These are phyloP conservation scores for Dryas drummondii DNA, from an alignment of 306 rosid species.

Conservation along the genomic window DNA sequence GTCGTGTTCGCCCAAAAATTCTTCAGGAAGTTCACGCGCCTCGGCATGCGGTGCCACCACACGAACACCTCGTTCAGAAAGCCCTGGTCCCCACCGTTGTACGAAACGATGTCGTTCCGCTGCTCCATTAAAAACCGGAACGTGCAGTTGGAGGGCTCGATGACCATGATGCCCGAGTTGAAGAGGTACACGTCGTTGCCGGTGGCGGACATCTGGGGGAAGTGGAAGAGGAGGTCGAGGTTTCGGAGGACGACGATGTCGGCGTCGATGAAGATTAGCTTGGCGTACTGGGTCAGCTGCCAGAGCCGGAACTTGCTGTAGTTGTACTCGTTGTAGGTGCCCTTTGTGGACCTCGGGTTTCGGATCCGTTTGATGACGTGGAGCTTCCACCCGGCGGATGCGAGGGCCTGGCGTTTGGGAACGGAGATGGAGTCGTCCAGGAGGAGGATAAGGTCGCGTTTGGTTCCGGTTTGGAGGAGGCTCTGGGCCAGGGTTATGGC, in stretches of 20 bases:
- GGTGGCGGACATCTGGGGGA: constrained; percentile 81
- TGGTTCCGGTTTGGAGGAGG: constrained; percentile 66
- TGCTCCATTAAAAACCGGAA: constrained; percentile 54
- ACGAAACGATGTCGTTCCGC: constrained; percentile 57
- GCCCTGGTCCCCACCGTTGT: constrained; percentile 96
- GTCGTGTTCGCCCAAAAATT: constrained; percentile 90
- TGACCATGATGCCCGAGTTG: constrained; percentile 90
- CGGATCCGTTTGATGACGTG: constrained; percentile 69
- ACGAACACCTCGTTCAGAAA: constrained; percentile 86
- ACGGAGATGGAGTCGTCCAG: constrained; percentile 64
- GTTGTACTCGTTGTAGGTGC: constrained; percentile 87
- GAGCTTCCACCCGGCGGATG: constrained; percentile 69
- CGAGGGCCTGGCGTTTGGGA: constrained; percentile 51
- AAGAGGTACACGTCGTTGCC: constrained; percentile 84
- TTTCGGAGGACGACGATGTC: constrained; percentile 77
- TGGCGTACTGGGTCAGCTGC: constrained; percentile 80
- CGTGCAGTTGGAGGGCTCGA: constrained; percentile 90
- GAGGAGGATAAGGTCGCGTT: constrained; percentile 80
- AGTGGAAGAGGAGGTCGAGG: constrained; percentile 83
- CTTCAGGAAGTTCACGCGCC: constrained; percentile 78
- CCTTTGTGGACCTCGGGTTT: constrained; percentile 61
- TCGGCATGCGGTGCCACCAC: constrained; percentile 97
- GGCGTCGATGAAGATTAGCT: constrained; percentile 75
- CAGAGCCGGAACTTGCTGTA: constrained; percentile 93
- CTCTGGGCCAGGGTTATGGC: constrained; percentile 83